Evolutionary conservation across 768 basidiomycete species (phyloP).

Genomic region (Tylopilus plumbeoviolaceoides): DNA sequence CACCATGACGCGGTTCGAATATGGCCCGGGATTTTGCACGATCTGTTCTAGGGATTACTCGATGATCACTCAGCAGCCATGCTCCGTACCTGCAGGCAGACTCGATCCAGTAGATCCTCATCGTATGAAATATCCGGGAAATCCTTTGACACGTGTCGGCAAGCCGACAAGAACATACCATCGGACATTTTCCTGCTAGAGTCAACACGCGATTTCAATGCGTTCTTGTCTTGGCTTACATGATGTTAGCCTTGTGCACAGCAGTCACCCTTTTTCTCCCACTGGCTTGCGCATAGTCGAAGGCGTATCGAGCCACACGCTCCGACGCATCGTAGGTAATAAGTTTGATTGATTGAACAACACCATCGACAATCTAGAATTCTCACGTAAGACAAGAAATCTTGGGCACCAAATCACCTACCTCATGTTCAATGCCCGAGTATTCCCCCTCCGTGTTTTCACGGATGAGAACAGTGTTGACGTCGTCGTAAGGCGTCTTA

Average conservation of each 20-base stretch:
- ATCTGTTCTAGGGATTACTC: slow-evolving; percentile 45
- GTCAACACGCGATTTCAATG: slow-evolving; percentile 11
- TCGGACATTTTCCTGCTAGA: slow-evolving; percentile 95
- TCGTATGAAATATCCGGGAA: slow-evolving; percentile 93
- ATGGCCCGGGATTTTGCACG: slow-evolving; percentile 90
- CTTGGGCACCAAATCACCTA: slow-evolving; percentile 29
- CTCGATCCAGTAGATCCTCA: slow-evolving; percentile 95
- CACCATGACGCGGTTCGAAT: slow-evolving; percentile 97
- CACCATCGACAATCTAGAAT: slow-evolving; percentile 86
- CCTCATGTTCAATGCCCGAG: slow-evolving; percentile 99
- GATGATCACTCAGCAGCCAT: neutral
- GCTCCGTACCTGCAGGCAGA: slow-evolving; percentile 75
- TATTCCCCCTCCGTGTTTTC: slow-evolving; percentile 99
- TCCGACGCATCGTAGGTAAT: slow-evolving; percentile 99
- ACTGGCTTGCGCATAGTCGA: slow-evolving; percentile 90
- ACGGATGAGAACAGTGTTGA: slow-evolving; percentile 96
- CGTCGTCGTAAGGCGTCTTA: slow-evolving; percentile 98
- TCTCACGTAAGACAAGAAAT: slow-evolving; percentile 11
- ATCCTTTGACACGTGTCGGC: slow-evolving; percentile 92
- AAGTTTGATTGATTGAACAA: slow-evolving; percentile 98
- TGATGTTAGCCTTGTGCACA: slow-evolving; percentile 99
- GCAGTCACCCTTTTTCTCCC: slow-evolving; percentile 93
- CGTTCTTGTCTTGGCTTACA: slow-evolving; percentile 48
- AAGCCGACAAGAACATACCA: slow-evolving; percentile 98
- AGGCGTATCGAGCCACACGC: slow-evolving; percentile 97